Evolutionary conservation across 495 filamentous ascomycete species (phyloP), one percentile per base, ranked within the genome.

Genomic region (Rhypophila decipiens): DNA sequence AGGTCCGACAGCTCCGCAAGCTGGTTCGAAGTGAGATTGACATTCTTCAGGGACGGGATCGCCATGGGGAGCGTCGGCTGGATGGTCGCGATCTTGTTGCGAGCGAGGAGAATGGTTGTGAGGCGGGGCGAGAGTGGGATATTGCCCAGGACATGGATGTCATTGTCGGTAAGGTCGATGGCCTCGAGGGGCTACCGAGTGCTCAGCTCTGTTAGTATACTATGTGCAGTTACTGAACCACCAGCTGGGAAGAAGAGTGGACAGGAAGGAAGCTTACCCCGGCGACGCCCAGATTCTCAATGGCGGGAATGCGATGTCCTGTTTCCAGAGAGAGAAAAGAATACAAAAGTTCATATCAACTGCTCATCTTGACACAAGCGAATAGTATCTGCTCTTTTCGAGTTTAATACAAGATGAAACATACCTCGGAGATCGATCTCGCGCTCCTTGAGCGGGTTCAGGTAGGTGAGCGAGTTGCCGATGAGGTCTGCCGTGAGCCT

Each of bases 351-450:
- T 73, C 82, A 81, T 87, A 88, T 90, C 82, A 94, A 91, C 78
- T 78, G 71, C 37, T 15, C 33, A 42, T 20, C 17, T 12, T 21
- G 27, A 24, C 18, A 62, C 49, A 68, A 68, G 78, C 79, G 84
- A 89, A 89, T 85, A 95, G 88, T 84, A 94, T 90, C 90, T 90
- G 87, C 74, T 83, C 89, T 91, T 96, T 90, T 87, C 88, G 84
- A 79, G 67, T 15, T 39, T 15, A 39, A 35, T 1, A 38, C 61
- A 49, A 48, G n/a, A n/a, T n/a, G n/a, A 56, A 70, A 90, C 89
- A 85, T 83, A 99, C 94, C 94, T 97, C 94, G 83, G 57, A 99
- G 89, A 77, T 96, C 90, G 61, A 99, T 79, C 79, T 99, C 94
- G 61, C 94, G 88, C 75, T 99, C 93, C 68, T 88, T 90, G 71